Percentiles rank a stretch among this genome's conserved stretches.
Evolutionary conservation across 179 eudicot genomes (phyloP).

Genomic region (Corrigiola litoralis): DNA sequence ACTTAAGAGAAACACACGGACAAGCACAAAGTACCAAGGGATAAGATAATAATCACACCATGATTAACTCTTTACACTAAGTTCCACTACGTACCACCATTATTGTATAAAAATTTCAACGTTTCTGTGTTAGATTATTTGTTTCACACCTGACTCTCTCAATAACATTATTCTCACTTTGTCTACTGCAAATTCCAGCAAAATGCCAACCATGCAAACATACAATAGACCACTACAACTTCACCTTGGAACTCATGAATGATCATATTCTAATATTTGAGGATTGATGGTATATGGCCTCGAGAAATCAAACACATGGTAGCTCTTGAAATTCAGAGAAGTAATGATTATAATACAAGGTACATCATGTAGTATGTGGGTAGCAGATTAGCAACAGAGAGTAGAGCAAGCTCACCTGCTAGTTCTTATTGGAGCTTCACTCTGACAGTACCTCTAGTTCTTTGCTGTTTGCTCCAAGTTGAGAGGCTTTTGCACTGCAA

Average conservation of each 20-base stretch:
- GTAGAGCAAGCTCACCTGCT: conserved; percentile 19
- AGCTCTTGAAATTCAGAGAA: conserved; percentile 20
- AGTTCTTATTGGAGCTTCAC: conserved; percentile 16
- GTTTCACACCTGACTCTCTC: conserved; percentile 7
- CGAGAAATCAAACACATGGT: conserved; percentile 9
- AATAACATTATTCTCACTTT: neutral
- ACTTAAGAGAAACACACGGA: conserved; percentile 13
- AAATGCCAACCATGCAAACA: conserved; percentile 23
- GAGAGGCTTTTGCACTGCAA: neutral
- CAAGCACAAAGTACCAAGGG: conserved; percentile 17
- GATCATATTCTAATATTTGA: conserved; percentile 4
- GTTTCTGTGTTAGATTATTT: neutral
- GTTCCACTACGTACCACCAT: neutral
- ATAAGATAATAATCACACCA: conserved; percentile 8
- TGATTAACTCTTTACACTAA: neutral
- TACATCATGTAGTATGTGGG: neutral
- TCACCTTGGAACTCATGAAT: conserved; percentile 31
- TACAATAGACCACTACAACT: neutral
- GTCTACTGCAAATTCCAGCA: conserved; percentile 17
- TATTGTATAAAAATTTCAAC: neutral
- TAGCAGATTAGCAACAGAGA: conserved; percentile 17
- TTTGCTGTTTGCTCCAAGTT: conserved; percentile 15
- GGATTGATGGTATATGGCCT: conserved; percentile 15
- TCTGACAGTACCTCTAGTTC: conserved; percentile 18
- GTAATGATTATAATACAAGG: neutral